A percentile compares a stretch with the other conserved stretches of the same genome.
These are phyloP conservation scores for Rubroshorea leprosula DNA, from an alignment of 345 rosid genomes.

Conservation along the genomic window DNA sequence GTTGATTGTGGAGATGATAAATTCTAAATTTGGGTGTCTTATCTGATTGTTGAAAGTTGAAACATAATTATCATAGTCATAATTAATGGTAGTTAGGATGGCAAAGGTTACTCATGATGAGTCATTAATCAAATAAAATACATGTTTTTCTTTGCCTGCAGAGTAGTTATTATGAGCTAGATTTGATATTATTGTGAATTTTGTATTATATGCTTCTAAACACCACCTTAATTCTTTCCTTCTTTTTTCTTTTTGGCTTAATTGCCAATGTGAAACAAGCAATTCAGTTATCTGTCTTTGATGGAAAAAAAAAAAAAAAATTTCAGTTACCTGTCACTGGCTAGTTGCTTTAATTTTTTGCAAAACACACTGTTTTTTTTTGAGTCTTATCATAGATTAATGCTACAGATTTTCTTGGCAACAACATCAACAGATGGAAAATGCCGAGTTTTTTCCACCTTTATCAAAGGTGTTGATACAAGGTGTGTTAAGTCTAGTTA, in stretches of 20 bases:
- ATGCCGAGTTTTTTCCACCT: slow-evolving; percentile 91
- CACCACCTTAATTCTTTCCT: not conserved
- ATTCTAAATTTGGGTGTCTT: no score
- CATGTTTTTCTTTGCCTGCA: not conserved
- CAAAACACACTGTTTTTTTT: not conserved
- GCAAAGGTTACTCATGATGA: no score
- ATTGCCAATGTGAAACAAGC: no score
- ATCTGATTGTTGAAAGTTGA: no score
- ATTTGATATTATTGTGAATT: not conserved
- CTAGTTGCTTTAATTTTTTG: not conserved
- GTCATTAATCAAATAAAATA: not conserved
- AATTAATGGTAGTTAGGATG: no score
- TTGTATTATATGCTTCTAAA: not conserved
- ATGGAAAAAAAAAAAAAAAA: no score
- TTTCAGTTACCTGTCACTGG: not conserved
- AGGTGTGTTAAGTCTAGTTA: slow-evolving; percentile 37
- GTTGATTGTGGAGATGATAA: no score
- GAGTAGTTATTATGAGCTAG: not conserved
- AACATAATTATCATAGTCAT: no score
- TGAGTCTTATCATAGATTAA: not conserved
- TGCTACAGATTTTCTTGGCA: slow-evolving; percentile 73
- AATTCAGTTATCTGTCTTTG: no score
- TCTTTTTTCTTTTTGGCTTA: not conserved
- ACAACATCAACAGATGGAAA: slow-evolving; percentile 98
- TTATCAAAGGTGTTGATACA: slow-evolving; percentile 95